Conservation (phyloP, 495 filamentous ascomycete genomes). For the Cladorrhinum samala region DNA sequence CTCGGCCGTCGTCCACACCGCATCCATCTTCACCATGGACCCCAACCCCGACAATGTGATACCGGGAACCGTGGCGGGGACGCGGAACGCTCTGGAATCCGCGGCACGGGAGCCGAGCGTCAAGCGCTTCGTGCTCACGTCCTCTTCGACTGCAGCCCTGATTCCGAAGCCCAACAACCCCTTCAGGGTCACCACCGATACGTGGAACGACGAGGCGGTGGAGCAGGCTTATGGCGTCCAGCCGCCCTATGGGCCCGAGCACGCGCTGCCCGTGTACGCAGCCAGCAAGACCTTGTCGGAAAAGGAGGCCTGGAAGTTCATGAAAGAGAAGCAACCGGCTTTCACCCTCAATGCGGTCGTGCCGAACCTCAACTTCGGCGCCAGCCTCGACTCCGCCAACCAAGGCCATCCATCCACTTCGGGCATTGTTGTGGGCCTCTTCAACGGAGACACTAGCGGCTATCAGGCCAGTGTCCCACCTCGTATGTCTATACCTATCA, state of each 20-base stretch:
- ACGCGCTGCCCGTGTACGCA: conserved; percentile 33
- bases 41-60: conserved; percentile 41
- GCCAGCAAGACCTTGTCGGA: conserved; percentile 50
- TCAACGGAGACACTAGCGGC: conserved; percentile 18
- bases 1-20: conserved; percentile 38
- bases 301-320: conserved; percentile 44
- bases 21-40: conserved; percentile 35
- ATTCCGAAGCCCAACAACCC: conserved; percentile 22
- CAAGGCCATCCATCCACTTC: conserved; percentile 24
- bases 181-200: conserved; percentile 28
- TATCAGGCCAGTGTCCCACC: conserved; percentile 16
- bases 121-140: conserved; percentile 48
- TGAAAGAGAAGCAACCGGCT: conserved; percentile 38
- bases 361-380: conserved; percentile 37
- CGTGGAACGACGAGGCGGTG: conserved; percentile 46
- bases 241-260: conserved; percentile 26
- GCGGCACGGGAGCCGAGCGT: conserved; percentile 40
- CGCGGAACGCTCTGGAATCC: conserved; percentile 34
- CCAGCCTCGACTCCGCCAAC: conserved; percentile 25
- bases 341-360: conserved; percentile 47
- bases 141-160: conserved; percentile 41
- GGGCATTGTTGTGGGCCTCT: conserved; percentile 19
- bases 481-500: conserved; percentile 16
- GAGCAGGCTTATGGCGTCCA: conserved; percentile 36
- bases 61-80: conserved; percentile 32